phyloP scores from a whole-genome alignment of 306 rosid genomes.

The Psophocarpus tetragonolobus region DNA sequence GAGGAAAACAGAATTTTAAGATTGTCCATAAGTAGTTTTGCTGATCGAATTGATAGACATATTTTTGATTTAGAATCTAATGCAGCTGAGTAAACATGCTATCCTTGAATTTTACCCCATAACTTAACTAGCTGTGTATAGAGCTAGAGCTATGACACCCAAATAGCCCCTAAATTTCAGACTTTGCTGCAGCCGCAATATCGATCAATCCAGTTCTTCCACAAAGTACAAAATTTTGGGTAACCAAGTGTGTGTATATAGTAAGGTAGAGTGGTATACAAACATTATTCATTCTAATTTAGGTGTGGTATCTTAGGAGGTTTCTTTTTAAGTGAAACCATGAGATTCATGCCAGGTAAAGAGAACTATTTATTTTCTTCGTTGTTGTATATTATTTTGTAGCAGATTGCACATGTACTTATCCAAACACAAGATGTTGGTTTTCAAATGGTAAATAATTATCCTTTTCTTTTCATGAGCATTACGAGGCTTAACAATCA shows the following conservation, averaged over 20 bases:
- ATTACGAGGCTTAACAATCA: neutral
- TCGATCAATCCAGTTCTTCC: neutral
- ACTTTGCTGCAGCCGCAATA: conserved; percentile 6
- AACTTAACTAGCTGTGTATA: neutral
- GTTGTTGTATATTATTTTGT: conserved; percentile 32
- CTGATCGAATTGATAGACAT: conserved; percentile 32
- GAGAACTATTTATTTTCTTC: conserved; percentile 9
- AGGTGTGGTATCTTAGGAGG: conserved; percentile 14
- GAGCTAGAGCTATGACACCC: neutral
- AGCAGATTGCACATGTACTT: conserved; percentile 20
- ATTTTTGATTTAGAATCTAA: conserved; percentile 32
- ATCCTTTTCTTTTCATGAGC: neutral
- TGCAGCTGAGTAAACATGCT: conserved; percentile 36
- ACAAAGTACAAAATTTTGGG: neutral
- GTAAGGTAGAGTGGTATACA: neutral
- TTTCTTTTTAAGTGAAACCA: conserved; percentile 29
- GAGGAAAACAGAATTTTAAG: conserved; percentile 36
- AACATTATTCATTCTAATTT: neutral
- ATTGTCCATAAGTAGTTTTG: conserved; percentile 16
- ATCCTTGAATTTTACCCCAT: conserved; percentile 18
- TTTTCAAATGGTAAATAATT: neutral
- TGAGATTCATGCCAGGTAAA: conserved; percentile 22
- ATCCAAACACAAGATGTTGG: neutral
- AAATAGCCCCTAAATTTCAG: neutral
- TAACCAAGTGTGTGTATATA: conserved; percentile 18